Percentiles rank a stretch among this genome's conserved stretches.
phyloP scores from a whole-genome alignment of 192 early-diverging fungal species.

The Jimgerdemannia lactiflua region DNA sequence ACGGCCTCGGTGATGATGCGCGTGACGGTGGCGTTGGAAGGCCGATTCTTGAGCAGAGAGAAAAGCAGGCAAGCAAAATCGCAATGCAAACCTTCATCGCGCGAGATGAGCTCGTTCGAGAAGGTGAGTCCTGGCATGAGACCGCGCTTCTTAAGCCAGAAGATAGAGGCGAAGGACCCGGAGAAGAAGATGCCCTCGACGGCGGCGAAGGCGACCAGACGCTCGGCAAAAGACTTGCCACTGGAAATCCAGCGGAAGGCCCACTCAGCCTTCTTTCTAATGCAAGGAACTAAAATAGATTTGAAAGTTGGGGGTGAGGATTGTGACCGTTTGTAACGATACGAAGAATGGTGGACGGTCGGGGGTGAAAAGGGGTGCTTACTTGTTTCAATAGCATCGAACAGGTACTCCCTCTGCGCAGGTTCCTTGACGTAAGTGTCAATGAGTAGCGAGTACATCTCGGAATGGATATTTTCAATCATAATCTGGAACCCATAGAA shows the following conservation, averaged over 20 bases:
- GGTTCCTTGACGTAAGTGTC: slow-evolving; percentile 92
- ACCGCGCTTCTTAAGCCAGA: slow-evolving; percentile 99
- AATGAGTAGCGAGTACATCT: no score
- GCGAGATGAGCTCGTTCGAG: slow-evolving; percentile 94
- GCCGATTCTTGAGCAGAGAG: slow-evolving; percentile 74
- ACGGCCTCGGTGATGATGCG: slow-evolving; percentile 89
- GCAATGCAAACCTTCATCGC: no score
- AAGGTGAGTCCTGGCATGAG: slow-evolving; percentile 98
- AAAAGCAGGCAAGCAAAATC: slow-evolving; percentile 98
- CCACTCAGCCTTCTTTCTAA: slow-evolving; percentile 96
- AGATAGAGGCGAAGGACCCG: slow-evolving; percentile 58
- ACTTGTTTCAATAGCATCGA: slow-evolving; percentile 89
- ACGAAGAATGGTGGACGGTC: slow-evolving; percentile 1
- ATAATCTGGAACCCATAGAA: slow-evolving; percentile 99
- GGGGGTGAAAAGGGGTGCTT: slow-evolving; percentile 21
- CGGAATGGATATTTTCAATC: slow-evolving; percentile 72
- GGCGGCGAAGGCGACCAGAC: slow-evolving; percentile 94
- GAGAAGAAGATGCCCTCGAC: slow-evolving; percentile 23
- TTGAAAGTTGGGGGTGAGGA: slow-evolving; percentile 1
- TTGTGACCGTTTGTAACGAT: no score
- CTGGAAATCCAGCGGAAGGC: slow-evolving; percentile 91
- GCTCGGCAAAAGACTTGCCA: slow-evolving; percentile 81
- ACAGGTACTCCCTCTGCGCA: slow-evolving; percentile 76
- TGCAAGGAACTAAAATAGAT: slow-evolving; percentile 61
- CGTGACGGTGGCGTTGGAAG: slow-evolving; percentile 57